phyloP scores from a whole-genome alignment of 805 yeast species.

The Candida silvatica region DNA sequence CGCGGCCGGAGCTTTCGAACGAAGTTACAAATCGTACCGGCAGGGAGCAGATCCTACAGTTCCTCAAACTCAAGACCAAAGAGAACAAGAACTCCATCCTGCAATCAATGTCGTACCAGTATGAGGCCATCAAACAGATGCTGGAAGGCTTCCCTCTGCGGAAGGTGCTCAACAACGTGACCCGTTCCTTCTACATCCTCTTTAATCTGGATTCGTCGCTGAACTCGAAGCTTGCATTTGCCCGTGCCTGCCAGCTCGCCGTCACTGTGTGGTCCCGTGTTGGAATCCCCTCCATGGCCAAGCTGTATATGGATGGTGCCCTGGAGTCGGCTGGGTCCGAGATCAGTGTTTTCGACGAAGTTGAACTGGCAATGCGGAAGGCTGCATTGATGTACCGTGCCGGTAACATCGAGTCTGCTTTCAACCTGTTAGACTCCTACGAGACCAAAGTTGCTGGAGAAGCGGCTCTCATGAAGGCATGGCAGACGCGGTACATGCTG shows the following conservation, averaged over 20 bases:
- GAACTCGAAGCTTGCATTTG: constrained; percentile 27
- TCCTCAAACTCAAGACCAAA: constrained; percentile 46
- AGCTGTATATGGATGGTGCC: constrained; percentile 39
- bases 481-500: constrained; percentile 32
- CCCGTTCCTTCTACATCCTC: constrained; percentile 47
- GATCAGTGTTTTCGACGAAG: constrained; percentile 29
- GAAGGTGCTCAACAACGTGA: constrained; percentile 43
- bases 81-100: constrained; percentile 35
- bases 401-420: constrained; percentile 34
- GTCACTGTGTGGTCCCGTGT: constrained; percentile 43
- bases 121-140: constrained; percentile 50
- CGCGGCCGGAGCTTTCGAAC: constrained; percentile 46
- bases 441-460: constrained; percentile 21
- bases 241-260: constrained; percentile 32
- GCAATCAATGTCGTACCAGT: constrained; percentile 56
- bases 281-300: constrained; percentile 39
- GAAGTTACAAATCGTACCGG: constrained; percentile 32
- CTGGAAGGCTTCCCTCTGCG: constrained; percentile 40
- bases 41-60: constrained; percentile 59
- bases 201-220: constrained; percentile 35
- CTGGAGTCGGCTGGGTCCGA: constrained; percentile 27
- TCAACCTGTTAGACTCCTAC: constrained; percentile 26
- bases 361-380: constrained; percentile 30
- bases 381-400: constrained; percentile 27
- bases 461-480: constrained; percentile 30